Conservation (phyloP, 805 yeast species). For the Saturnispora besseyi region DNA sequence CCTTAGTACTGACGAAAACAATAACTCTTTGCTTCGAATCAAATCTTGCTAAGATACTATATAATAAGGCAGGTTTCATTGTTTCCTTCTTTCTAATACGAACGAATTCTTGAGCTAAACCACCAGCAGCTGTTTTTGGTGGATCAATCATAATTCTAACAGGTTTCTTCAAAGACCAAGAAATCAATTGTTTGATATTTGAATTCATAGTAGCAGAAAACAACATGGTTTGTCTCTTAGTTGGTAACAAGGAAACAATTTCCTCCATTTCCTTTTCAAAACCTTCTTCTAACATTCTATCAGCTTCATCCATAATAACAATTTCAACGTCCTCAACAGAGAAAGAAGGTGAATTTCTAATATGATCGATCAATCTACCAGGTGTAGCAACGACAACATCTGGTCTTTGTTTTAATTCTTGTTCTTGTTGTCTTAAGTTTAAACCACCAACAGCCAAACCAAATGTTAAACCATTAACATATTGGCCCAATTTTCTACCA, state of each 20-base stretch:
- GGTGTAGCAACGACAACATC: constrained; percentile 98
- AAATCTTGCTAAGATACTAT: constrained; percentile 57
- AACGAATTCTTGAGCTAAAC: constrained; percentile 86
- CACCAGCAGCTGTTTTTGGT: constrained; percentile 89
- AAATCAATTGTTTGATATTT: constrained; percentile 77
- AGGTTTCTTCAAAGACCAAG: constrained; percentile 81
- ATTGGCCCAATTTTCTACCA: constrained; percentile 75
- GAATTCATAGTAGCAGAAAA: constrained; percentile 99
- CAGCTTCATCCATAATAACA: constrained; percentile 94
- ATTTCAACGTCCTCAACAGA: constrained; percentile 87
- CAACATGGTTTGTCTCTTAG: constrained; percentile 84
- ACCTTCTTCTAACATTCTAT: constrained; percentile 98
- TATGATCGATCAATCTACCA: constrained; percentile 96
- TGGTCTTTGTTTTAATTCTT: constrained; percentile 83
- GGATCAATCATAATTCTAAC: constrained; percentile 95
- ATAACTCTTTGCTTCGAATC: constrained; percentile 66
- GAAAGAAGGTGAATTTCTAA: constrained; percentile 89
- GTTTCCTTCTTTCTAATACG: constrained; percentile 86
- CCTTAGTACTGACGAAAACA: constrained; percentile 88
- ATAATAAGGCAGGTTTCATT: constrained; percentile 75
- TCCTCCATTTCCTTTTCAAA: constrained; percentile 92
- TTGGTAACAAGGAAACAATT: constrained; percentile 77
- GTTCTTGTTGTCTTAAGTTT: constrained; percentile 91
- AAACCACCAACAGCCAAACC: constrained; percentile 98
- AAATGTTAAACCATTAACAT: constrained; percentile 65